A percentile compares a stretch with the other conserved stretches of the same genome.
These are phyloP conservation scores for Marasmius oreades DNA, from an alignment of 1,284 basidiomycete genomes.

Conservation along the genomic window DNA sequence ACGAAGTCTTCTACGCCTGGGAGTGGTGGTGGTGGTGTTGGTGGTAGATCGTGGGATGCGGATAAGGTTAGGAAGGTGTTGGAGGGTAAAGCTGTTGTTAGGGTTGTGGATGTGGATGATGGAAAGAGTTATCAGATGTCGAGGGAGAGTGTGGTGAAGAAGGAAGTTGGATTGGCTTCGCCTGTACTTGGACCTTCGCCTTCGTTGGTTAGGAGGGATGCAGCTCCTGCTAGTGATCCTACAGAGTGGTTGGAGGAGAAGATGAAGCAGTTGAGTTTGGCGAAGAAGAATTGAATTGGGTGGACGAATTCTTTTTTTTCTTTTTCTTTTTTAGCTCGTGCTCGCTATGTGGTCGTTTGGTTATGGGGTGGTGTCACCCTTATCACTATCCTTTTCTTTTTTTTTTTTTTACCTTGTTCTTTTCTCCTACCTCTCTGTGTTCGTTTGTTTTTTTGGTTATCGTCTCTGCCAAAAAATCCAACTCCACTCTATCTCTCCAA, in stretches of 20 bases:
- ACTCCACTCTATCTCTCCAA: too few species aligned
- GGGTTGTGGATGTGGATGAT: constrained; percentile 67
- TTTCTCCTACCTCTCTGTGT: too few species aligned
- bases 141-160: constrained; percentile 4
- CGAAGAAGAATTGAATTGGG: constrained; percentile 37
- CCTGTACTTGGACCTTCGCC: neutral
- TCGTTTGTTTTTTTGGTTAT: too few species aligned
- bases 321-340: neutral
- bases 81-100: constrained; percentile 72
- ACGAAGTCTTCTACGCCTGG: constrained; percentile 20
- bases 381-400: too few species aligned
- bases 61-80: constrained; percentile 76
- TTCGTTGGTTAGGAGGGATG: neutral
- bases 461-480: too few species aligned
- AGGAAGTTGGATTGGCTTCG: constrained; percentile 3
- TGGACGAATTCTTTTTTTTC: neutral
- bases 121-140: neutral
- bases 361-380: too few species aligned
- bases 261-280: constrained; percentile 56
- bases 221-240: constrained; percentile 3
- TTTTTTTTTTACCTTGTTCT: too few species aligned
- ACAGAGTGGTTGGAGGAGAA: constrained; percentile 50
- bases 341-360: too few species aligned
- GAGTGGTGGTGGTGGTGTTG: constrained; percentile 5
- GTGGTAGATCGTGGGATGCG: constrained; percentile 49